Percentiles rank a stretch among this genome's conserved stretches.
These are phyloP conservation scores for Selaginella tamariscina DNA, from an alignment of 75 land plant genomes.

Conservation along the genomic window DNA sequence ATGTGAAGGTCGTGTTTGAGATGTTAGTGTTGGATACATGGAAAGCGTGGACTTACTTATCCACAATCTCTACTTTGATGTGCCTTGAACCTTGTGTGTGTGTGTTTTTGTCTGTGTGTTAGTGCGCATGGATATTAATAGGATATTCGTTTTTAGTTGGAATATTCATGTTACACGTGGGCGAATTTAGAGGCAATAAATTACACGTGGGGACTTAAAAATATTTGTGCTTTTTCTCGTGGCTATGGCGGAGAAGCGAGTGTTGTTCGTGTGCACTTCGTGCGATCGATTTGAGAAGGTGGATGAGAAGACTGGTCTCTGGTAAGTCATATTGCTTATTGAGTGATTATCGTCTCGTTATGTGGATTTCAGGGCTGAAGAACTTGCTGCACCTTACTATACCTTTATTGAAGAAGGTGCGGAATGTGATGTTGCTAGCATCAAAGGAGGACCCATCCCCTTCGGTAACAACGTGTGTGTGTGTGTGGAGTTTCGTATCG, in stretches of 20 bases:
- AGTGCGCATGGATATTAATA: too few species aligned
- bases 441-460: constrained; percentile 31
- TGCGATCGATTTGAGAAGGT: constrained; percentile 18
- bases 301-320: constrained; percentile 19
- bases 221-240: background rate
- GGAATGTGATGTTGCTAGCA: constrained; percentile 23
- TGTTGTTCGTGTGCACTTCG: constrained; percentile 29
- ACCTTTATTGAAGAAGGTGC: constrained; percentile 28
- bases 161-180: too few species aligned
- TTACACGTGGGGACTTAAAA: too few species aligned
- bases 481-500: background rate
- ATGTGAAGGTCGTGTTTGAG: too few species aligned
- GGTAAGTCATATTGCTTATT: constrained; percentile 16
- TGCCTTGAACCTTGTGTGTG: too few species aligned
- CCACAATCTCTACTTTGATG: background rate
- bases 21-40: background rate
- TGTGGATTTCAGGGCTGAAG: constrained; percentile 27
- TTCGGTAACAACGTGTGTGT: constrained; percentile 14
- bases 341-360: background rate
- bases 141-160: too few species aligned
- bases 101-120: too few species aligned
- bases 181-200: too few species aligned
- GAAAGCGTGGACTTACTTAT: background rate
- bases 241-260: constrained; percentile 22
- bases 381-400: constrained; percentile 31